Conservation (phyloP, 2,329 filamentous ascomycete species). For the Botrytis tulipae region DNA sequence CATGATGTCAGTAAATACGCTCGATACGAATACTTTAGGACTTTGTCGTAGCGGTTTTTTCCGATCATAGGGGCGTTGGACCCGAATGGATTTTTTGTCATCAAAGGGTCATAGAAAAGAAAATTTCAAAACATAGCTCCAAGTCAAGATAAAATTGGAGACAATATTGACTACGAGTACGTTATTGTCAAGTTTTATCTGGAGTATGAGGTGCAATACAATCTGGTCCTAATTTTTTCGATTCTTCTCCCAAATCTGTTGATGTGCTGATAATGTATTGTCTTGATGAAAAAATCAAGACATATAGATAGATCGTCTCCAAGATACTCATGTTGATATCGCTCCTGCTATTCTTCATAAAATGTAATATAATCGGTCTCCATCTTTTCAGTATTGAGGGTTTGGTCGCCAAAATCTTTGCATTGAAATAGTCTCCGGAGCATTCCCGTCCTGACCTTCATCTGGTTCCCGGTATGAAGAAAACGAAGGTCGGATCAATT, state of each 20-base stretch:
- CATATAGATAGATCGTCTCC: background rate
- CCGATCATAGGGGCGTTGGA: background rate
- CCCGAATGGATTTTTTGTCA: background rate
- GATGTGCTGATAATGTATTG: background rate
- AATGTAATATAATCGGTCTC: background rate
- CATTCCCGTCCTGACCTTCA: background rate
- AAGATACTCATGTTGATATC: background rate
- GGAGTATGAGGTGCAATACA: background rate
- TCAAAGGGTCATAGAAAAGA: conserved; percentile 1
- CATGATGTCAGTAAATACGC: background rate
- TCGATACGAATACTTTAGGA: background rate
- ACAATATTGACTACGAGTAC: background rate
- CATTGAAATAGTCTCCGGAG: background rate
- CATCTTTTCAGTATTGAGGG: conserved; percentile 24
- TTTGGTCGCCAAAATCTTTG: conserved; percentile 27
- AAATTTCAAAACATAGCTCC: background rate
- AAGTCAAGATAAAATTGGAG: background rate
- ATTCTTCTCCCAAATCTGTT: background rate
- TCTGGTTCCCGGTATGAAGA: background rate
- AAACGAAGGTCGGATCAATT: background rate
- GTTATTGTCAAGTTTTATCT: background rate
- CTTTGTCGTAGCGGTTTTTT: conserved; percentile 1
- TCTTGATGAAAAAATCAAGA: background rate
- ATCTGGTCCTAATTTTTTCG: background rate
- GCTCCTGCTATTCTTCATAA: background rate